Percentiles rank a stretch among this genome's conserved stretches.
These are phyloP conservation scores for Pseudocercospora vitis DNA, from an alignment of 2,329 filamentous ascomycete genomes.

Conservation along the genomic window DNA sequence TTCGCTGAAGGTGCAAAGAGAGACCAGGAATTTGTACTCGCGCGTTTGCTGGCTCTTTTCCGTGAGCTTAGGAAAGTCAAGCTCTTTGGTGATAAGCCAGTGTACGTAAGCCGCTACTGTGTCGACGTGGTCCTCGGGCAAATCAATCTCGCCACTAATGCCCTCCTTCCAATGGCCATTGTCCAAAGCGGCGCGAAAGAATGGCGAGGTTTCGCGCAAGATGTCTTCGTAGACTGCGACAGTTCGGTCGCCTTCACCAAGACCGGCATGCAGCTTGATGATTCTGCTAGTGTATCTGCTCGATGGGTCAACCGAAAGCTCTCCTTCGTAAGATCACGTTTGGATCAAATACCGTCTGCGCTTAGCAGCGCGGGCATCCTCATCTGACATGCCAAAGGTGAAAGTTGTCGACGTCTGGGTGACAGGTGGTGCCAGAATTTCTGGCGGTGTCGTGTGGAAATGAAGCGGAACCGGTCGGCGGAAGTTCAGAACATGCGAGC, in stretches of 20 bases:
- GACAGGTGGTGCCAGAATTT: not conserved
- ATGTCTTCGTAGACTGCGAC: constrained; percentile 16
- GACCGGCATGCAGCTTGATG: constrained; percentile 8
- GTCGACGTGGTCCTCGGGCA: constrained; percentile 13
- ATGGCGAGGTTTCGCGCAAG: constrained; percentile 7
- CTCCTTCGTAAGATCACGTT: not conserved
- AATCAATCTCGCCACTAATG: not conserved
- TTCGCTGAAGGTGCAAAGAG: constrained; percentile 15
- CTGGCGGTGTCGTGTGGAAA: too few species aligned
- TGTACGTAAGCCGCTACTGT: constrained; percentile 15
- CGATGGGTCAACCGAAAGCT: not conserved
- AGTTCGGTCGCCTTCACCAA: not conserved
- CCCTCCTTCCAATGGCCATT: constrained; percentile 16
- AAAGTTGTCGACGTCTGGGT: not conserved
- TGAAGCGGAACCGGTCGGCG: too few species aligned
- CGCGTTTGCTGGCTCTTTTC: not conserved
- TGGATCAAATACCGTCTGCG: constrained; percentile 1
- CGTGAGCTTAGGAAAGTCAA: not conserved
- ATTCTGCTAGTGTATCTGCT: constrained; percentile 11
- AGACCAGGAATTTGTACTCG: not conserved
- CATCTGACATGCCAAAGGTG: not conserved
- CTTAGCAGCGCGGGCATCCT: constrained; percentile 1
- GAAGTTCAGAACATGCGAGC: too few species aligned
- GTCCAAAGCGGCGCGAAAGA: constrained; percentile 16
- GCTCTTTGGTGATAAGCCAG: constrained; percentile 17